Conservation (phyloP, 2,329 filamentous ascomycete genomes). For the Diaporthe humulicola region DNA sequence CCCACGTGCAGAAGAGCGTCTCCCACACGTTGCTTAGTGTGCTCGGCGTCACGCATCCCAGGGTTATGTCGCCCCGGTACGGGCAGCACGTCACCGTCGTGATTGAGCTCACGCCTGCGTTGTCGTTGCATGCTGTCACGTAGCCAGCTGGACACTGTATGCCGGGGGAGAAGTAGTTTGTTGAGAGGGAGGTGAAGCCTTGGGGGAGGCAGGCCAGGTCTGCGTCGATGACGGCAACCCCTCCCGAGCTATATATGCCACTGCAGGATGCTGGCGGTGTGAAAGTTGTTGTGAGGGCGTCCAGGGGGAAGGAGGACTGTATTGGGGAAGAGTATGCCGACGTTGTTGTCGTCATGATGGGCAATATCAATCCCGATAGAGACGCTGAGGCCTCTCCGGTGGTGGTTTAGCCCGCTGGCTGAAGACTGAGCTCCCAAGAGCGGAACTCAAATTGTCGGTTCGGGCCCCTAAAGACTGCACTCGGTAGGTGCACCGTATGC, state of each 20-base stretch:
- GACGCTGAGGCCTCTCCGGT: neutral
- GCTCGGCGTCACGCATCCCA: slow-evolving; percentile 48
- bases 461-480: neutral
- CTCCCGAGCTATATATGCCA: slow-evolving; percentile 22
- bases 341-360: slow-evolving; percentile 29
- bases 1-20: slow-evolving; percentile 51
- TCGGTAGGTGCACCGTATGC: neutral
- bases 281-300: slow-evolving; percentile 36
- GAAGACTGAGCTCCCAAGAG: neutral
- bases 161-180: slow-evolving; percentile 37
- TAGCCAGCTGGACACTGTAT: slow-evolving; percentile 40
- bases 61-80: slow-evolving; percentile 43
- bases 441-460: neutral
- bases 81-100: slow-evolving; percentile 55
- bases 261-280: slow-evolving; percentile 28
- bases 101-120: slow-evolving; percentile 43
- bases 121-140: slow-evolving; percentile 50
- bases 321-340: slow-evolving; percentile 12
- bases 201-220: slow-evolving; percentile 34
- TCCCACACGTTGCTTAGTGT: slow-evolving; percentile 44
- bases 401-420: neutral
- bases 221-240: slow-evolving; percentile 15
- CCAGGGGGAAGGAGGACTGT: slow-evolving; percentile 23
- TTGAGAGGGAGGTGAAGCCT: slow-evolving; percentile 29
- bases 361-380: neutral